Evolutionary conservation across 2,329 filamentous ascomycete genomes (phyloP), one percentile per base, ranked within the genome.

Genomic region (Grosmannia clavigera): DNA sequence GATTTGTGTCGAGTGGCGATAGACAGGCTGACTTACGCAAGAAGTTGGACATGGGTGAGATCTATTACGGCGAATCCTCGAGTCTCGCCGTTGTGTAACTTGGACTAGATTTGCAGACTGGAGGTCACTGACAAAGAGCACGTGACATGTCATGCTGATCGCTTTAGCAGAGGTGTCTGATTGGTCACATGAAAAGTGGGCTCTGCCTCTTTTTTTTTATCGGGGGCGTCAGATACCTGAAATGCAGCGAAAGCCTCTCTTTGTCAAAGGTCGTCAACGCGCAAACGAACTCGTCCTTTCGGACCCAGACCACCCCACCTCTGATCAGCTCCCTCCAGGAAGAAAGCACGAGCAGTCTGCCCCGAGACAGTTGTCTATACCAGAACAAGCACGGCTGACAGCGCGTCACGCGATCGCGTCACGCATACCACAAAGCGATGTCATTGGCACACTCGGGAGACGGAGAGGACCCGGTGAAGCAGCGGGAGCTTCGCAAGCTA

Each of bases 401-500:
- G 38, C 38, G 19, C 43, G 16, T n/a, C 43, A 46, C 43, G 43
- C 43, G 43, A 46, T n/a, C 43, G 43, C 43, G 43, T 46, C 43
- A 46, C 43, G 19, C 43, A 40, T 2, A 51, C n/a, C 16, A 35
- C 29, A 22, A 40, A 43, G 38, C 14, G 6, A 60, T 60, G 59
- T 52, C 59, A 25, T 53, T 19, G 4, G 10, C 46, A 16, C 25
- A 27, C 1, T 1, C 19, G 6, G 55, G 43, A 22, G 51, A 40
- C 43, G 16, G 46, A n/a, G 64, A 64, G 50, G 62, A 62, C 52
- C 71, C 73, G 63, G 69, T 75, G 64, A 78, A 77, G 71, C 73
- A 76, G 65, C 79, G 80, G 71, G 75, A 78, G 72, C 73, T 80
- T 56, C 76, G 81, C 68, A 85, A 88, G 70, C 83, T 96, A 67